Evolutionary conservation across 495 filamentous ascomycete species (phyloP).

Genomic region (Tuber calosporum): DNA sequence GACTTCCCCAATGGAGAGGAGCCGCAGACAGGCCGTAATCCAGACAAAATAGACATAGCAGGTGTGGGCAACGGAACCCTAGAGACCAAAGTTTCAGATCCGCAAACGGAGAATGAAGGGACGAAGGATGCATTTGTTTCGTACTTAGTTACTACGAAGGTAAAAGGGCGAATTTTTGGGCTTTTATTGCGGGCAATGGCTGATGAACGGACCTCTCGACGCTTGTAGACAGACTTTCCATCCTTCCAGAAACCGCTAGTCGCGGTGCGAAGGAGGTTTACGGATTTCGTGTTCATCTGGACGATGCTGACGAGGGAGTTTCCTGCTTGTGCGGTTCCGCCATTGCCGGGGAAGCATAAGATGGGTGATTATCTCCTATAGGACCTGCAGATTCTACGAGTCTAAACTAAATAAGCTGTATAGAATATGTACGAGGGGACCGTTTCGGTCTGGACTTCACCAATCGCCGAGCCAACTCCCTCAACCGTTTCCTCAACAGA

Average conservation of each 20-base stretch:
- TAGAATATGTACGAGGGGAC: conserved; percentile 87
- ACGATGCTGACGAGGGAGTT: conserved; percentile 81
- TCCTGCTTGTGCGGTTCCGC: conserved; percentile 84
- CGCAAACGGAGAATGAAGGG: conserved; percentile 91
- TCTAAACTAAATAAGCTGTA: conserved; percentile 18
- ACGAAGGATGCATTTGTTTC: conserved; percentile 96
- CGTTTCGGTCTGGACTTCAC: conserved; percentile 93
- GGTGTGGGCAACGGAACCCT: conserved; percentile 71
- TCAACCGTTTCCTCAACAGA: conserved; percentile 85
- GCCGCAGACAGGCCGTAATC: conserved; percentile 51
- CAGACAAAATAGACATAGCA: conserved; percentile 56
- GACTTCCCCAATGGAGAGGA: conserved; percentile 34
- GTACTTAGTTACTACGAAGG: conserved; percentile 84
- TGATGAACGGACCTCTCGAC: conserved; percentile 8
- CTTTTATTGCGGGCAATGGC: conserved; percentile 1
- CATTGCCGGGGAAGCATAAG: conserved; percentile 95
- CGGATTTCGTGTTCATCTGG: conserved; percentile 94
- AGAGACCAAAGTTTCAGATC: conserved; percentile 71
- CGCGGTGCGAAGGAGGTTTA: conserved; percentile 79
- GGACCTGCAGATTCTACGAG: conserved; percentile 15
- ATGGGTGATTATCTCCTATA: conserved; percentile 50
- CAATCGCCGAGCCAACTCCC: conserved; percentile 75
- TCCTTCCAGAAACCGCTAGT: conserved; percentile 75
- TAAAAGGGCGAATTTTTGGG: conserved; percentile 45
- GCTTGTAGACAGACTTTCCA: conserved; percentile 74